A percentile compares a stretch with the other conserved stretches of the same genome.
Evolutionary conservation across 495 filamentous ascomycete species (phyloP).

Genomic region (Alectoria sarmentosa): DNA sequence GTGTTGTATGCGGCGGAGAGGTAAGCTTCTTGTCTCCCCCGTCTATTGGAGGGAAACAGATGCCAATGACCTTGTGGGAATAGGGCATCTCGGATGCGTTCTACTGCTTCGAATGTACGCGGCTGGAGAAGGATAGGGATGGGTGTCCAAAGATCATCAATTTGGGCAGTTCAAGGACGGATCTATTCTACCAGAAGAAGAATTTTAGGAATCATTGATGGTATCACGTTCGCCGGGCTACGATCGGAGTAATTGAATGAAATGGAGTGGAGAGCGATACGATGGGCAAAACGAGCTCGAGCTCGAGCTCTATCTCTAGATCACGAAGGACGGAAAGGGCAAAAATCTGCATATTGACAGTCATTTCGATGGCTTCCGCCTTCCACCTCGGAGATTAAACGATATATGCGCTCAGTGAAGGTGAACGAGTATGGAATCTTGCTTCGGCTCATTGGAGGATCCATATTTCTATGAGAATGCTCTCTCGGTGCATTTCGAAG

Average conservation of each 20-base stretch:
- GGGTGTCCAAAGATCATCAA: slow-evolving; percentile 99
- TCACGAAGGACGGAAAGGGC: background rate
- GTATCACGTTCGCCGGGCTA: background rate
- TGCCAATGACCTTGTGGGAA: background rate
- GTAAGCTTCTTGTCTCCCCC: slow-evolving; percentile 24
- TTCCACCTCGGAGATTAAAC: too few species aligned
- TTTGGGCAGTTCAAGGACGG: slow-evolving; percentile 86
- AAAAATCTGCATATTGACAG: background rate
- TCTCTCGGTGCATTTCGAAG: background rate
- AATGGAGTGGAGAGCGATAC: background rate
- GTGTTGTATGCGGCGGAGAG: slow-evolving; percentile 96
- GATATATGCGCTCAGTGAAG: background rate
- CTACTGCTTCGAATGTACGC: slow-evolving; percentile 99
- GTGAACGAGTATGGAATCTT: background rate
- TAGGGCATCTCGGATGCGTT: slow-evolving; percentile 96
- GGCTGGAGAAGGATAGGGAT: slow-evolving; percentile 93
- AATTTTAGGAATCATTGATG: slow-evolving; percentile 63
- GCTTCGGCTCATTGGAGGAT: background rate
- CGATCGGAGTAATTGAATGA: background rate
- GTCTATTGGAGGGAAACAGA: background rate
- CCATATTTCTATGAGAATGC: background rate
- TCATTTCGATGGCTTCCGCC: background rate
- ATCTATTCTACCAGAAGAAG: slow-evolving; percentile 84
- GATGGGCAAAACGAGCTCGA: background rate
- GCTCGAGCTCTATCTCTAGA: background rate